Base-by-base conservation (phyloP, 768 basidiomycete genomes). In the Phaeotremella fagi region DNA sequence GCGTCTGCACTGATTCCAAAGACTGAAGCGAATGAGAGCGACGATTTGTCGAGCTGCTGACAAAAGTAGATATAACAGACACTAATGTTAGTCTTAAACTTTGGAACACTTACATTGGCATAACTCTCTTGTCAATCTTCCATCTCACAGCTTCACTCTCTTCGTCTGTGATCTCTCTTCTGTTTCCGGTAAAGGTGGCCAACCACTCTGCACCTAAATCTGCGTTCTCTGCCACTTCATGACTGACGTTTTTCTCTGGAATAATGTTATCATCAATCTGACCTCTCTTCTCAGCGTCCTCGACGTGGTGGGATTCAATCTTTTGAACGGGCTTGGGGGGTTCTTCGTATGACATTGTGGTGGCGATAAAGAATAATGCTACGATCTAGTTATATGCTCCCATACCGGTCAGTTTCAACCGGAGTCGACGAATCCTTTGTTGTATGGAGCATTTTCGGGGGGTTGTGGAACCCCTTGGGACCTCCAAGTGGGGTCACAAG, bases 11-110 rank as follows among this genome's bases (percentile, higher is more conserved):
- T 73, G 31, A 80, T 73, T 12, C 74, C 75, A 57, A 79, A 81
- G 6, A 80, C 78, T 4, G 79, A 78, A 0, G 80, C 76, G 55
- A 80, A 81, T 11, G 78, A 79, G 23, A 81, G 61, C 2, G 79
- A 78, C 1, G 78, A 79, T 76, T 81, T 66, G 50, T 62, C 61
- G 16, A 61, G 55, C 48, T 61, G 60, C 29, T 61, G 60, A 48
- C 50, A 57, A 20, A 56, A 61, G 55, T 61, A 61, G 44, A 61
- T 51, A 25, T 44, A 48, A 26, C 47, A 61, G 27, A 53, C 31
- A 45, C 36, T 55, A 45, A 46, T n/a, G 43, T n/a, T 50, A 23
- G 12, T 41, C 38, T 41, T 22, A 9, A 41, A 22, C 12, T 6
- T 22, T 41, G 41, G 18, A 1, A n/a, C n/a, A 44, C 50, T 24